Evolutionary conservation across 2,329 filamentous ascomycete genomes (phyloP).

Genomic region (Fusarium equiseti): DNA sequence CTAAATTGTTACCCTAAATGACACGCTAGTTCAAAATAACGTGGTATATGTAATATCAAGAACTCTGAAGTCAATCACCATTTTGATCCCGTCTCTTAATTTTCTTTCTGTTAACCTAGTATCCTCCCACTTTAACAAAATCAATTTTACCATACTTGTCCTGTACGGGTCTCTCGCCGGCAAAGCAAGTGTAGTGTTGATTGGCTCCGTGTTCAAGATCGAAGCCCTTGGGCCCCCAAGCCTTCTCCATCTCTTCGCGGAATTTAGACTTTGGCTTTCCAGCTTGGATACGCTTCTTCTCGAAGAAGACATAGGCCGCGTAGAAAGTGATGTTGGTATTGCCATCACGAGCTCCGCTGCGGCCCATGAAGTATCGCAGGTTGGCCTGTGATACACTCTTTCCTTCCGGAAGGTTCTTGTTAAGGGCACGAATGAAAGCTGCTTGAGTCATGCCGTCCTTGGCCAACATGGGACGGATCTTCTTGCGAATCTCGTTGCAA

Average conservation of each 20-base stretch:
- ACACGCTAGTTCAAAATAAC: conserved; percentile 1
- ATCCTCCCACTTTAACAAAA: conserved; percentile 4
- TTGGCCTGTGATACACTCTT: conserved; percentile 58
- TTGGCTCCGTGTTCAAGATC: conserved; percentile 34
- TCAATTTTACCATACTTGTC: conserved; percentile 43
- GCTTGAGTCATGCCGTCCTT: conserved; percentile 62
- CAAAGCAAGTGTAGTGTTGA: conserved; percentile 14
- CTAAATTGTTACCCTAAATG: background rate
- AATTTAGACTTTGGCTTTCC: conserved; percentile 64
- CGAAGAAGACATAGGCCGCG: conserved; percentile 68
- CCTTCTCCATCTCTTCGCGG: conserved; percentile 64
- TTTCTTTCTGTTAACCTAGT: background rate
- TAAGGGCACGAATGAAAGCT: conserved; percentile 62
- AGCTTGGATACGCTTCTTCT: conserved; percentile 66
- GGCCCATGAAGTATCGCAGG: conserved; percentile 62
- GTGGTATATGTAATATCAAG: conserved; percentile 6
- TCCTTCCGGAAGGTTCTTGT: conserved; percentile 55
- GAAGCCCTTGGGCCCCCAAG: conserved; percentile 47
- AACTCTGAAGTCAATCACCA: background rate
- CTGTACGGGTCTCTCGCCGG: conserved; percentile 14
- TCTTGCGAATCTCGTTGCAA: conserved; percentile 68
- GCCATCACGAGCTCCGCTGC: conserved; percentile 62
- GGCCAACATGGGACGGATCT: conserved; percentile 64
- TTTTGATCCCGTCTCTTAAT: background rate
- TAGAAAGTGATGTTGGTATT: conserved; percentile 65